A percentile compares a stretch with the other conserved stretches of the same genome.
phyloP scores from a whole-genome alignment of 192 early-diverging fungal species.

The Linnemannia hyalina region DNA sequence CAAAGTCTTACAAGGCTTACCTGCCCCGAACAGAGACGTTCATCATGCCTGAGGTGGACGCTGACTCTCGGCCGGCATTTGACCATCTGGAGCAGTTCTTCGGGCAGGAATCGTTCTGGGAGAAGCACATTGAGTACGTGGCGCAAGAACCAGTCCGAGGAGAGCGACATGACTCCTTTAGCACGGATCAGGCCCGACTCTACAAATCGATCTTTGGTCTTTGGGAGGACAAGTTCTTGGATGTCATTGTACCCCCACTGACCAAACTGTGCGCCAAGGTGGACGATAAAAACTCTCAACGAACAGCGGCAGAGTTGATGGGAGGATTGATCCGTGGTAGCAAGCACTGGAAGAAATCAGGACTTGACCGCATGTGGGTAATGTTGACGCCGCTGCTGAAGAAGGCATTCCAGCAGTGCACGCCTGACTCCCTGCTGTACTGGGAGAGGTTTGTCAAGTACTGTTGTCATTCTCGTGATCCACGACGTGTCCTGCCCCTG shows the following conservation, averaged over 20 bases:
- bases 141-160: constrained; percentile 75
- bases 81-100: constrained; percentile 68
- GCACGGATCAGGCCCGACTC: constrained; percentile 67
- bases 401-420: constrained; percentile 72
- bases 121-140: constrained; percentile 68
- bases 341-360: constrained; percentile 83
- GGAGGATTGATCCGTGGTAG: constrained; percentile 87
- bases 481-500: constrained; percentile 82
- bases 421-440: constrained; percentile 80
- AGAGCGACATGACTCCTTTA: constrained; percentile 77
- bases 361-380: constrained; percentile 72
- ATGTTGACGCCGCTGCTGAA: constrained; percentile 76
- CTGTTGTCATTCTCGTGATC: constrained; percentile 76
- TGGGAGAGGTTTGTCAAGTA: constrained; percentile 84
- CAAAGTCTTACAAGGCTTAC: constrained; percentile 70
- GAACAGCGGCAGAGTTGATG: constrained; percentile 84
- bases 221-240: constrained; percentile 73
- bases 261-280: constrained; percentile 60
- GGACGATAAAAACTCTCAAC: constrained; percentile 83
- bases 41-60: constrained; percentile 69
- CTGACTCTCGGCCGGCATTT: constrained; percentile 66
- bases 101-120: constrained; percentile 76
- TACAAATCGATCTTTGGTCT: constrained; percentile 80
- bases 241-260: constrained; percentile 68
- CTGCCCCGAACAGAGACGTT: constrained; percentile 45